Evolutionary conservation across 2,329 filamentous ascomycete genomes (phyloP).

Genomic region (Arthrobotrys megalospora): DNA sequence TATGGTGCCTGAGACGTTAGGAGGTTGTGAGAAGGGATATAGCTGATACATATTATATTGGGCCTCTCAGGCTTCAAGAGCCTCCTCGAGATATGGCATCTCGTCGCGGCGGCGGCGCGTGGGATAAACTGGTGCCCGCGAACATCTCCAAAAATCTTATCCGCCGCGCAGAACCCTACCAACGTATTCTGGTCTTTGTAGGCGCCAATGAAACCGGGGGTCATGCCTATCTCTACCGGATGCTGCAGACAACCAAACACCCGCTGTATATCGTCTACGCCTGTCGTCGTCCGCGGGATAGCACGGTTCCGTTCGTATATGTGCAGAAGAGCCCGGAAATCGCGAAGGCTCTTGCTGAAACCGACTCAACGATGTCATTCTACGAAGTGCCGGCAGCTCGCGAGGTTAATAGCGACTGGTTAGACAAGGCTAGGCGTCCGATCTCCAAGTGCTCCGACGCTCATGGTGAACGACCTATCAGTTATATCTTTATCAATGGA

Average conservation of each 20-base stretch:
- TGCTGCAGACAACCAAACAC: slow-evolving; percentile 34
- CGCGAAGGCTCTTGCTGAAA: background rate
- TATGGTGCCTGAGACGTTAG: background rate
- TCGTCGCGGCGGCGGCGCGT: background rate
- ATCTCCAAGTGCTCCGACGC: background rate
- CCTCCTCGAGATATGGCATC: background rate
- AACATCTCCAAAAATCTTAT: background rate
- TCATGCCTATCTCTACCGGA: slow-evolving; percentile 41
- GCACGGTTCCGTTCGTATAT: background rate
- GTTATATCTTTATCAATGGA: slow-evolving; percentile 53
- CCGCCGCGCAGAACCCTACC: slow-evolving; percentile 1
- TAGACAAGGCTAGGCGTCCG: background rate
- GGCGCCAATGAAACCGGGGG: slow-evolving; percentile 50
- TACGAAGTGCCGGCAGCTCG: background rate
- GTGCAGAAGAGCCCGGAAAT: background rate
- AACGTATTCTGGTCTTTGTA: slow-evolving; percentile 33
- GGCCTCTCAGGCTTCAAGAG: too few relatives aligned
- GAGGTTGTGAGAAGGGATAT: background rate
- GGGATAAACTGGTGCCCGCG: background rate
- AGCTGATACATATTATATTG: background rate
- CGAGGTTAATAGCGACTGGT: background rate
- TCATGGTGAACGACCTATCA: slow-evolving; percentile 46
- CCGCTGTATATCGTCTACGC: slow-evolving; percentile 43
- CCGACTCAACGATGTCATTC: background rate
- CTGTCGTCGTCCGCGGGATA: slow-evolving; percentile 21